Evolutionary conservation across 2,329 filamentous ascomycete genomes (phyloP), one percentile per base, ranked within the genome.

Genomic region (Colletotrichum endophyticum): DNA sequence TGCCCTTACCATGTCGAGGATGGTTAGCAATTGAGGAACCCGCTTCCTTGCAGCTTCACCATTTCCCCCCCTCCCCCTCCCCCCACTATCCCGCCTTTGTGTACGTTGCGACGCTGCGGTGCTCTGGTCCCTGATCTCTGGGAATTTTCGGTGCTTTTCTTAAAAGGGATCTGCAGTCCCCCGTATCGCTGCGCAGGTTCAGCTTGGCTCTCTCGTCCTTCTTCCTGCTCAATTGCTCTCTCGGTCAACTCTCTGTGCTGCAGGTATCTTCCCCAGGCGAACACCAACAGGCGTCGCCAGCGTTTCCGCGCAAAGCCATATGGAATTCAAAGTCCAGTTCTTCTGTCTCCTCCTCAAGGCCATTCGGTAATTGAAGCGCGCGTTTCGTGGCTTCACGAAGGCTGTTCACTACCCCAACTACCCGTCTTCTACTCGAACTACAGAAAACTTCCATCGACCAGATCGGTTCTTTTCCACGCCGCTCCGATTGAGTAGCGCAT

Each of bases 261-360:
- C 44, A 22, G 39, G 39, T 49, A 49, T 49, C 19, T 12, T n/a
- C 19, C 19, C 19, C 9, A n/a, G 39, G 39, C 39, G 39, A 49
- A 25, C 30, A 56, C 6, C 32, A 6, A 25, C 28, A 62, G 28
- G 30, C 62, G n/a, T 56, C 22, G 32, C 27, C 9, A 57, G 39
- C 70, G 57, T 56, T 39, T 39, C 56, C 16, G 19, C 22, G 32
- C 49, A 39, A 75, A 75, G 8, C 70, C 75, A 63, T 56, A 83
- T 82, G 80, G 80, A 80, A 78, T 81, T 81, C 76, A 70, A 78
- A 44, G 71, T 78, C 74, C 78, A 80, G 34, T 80, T 80, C 76
- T 81, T 79, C 68, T 80, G 78, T 34, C 77, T 81, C 67, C 76
- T 81, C 22, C 79, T 81, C 73, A 80, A 82, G 34, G 72, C 78